Percentiles rank a stretch among this genome's conserved stretches.
phyloP scores from a whole-genome alignment of 495 filamentous ascomycete species.

The Aspergillus ellipticus region DNA sequence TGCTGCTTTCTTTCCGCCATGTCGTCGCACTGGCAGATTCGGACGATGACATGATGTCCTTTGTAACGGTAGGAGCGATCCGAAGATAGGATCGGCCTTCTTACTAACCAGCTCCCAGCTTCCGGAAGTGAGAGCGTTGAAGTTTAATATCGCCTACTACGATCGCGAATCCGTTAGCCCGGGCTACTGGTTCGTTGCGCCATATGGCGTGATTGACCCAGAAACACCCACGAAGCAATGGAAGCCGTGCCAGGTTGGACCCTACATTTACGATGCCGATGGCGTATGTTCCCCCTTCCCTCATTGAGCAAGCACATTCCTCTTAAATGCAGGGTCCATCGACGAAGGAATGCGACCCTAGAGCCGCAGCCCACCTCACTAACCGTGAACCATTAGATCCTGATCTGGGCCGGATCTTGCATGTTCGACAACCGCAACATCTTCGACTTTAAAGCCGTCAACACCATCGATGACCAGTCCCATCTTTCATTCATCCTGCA shows the following conservation, averaged over 20 bases:
- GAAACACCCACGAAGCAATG: conserved; percentile 26
- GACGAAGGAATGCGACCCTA: neutral
- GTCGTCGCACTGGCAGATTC: conserved; percentile 27
- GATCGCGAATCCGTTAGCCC: conserved; percentile 21
- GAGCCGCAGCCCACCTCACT: neutral
- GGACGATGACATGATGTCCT: conserved; percentile 39
- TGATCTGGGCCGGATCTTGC: conserved; percentile 40
- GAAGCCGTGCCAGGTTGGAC: conserved; percentile 41
- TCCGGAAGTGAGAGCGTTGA: conserved; percentile 23
- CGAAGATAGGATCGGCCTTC: neutral
- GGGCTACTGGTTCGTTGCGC: conserved; percentile 44
- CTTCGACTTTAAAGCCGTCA: conserved; percentile 39
- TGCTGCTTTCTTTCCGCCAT: conserved; percentile 25
- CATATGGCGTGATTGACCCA: conserved; percentile 34
- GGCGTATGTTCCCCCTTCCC: conserved; percentile 24
- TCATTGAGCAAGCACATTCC: neutral
- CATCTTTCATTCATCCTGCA: conserved; percentile 49
- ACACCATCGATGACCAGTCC: conserved; percentile 33
- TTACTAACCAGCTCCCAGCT: conserved; percentile 19
- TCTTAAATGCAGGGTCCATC: no score
- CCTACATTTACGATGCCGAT: conserved; percentile 42
- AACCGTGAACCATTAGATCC: conserved; percentile 20
- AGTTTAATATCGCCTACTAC: conserved; percentile 23
- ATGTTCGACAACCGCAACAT: conserved; percentile 34
- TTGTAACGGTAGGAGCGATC: conserved; percentile 28